Conservation (phyloP, 805 yeast species). For the Starmerella kuoi region DNA sequence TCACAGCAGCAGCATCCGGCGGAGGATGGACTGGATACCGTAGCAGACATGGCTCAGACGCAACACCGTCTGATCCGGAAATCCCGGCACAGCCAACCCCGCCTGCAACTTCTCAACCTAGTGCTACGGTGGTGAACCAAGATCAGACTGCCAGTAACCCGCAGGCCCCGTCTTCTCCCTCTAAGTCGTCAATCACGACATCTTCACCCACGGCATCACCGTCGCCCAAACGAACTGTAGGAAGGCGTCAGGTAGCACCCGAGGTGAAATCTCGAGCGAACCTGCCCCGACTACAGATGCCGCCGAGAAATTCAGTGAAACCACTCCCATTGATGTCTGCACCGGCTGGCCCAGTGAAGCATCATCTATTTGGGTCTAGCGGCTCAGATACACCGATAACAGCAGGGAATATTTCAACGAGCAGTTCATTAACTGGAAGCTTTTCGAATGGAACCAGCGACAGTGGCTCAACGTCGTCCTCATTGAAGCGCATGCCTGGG, state of each 20-base stretch:
- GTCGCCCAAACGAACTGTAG: constrained; percentile 10
- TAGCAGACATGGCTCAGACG: not conserved
- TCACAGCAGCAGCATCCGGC: not conserved
- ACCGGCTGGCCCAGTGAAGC: constrained; percentile 9
- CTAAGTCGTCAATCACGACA: too few relatives aligned
- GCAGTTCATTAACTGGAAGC: too few relatives aligned
- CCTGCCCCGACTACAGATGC: constrained; percentile 16
- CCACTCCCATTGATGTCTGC: constrained; percentile 11
- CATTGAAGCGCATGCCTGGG: not conserved
- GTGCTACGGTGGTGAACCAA: too few relatives aligned
- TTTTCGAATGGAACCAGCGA: too few relatives aligned
- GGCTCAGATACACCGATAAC: not conserved
- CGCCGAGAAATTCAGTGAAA: constrained; percentile 8
- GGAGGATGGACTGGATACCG: not conserved
- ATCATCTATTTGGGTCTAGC: not conserved
- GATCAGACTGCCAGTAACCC: too few relatives aligned
- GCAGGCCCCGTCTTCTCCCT: too few relatives aligned
- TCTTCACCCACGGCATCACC: constrained; percentile 14
- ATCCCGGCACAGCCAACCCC: too few relatives aligned
- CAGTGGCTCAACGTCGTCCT: not conserved
- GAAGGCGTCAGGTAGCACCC: not conserved
- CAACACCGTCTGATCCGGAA: constrained; percentile 1
- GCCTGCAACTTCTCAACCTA: too few relatives aligned
- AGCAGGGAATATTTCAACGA: too few relatives aligned
- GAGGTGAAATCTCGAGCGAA: constrained; percentile 2